phyloP scores from a whole-genome alignment of 2,329 filamentous ascomycete species.

The Colletotrichum sp. region DNA sequence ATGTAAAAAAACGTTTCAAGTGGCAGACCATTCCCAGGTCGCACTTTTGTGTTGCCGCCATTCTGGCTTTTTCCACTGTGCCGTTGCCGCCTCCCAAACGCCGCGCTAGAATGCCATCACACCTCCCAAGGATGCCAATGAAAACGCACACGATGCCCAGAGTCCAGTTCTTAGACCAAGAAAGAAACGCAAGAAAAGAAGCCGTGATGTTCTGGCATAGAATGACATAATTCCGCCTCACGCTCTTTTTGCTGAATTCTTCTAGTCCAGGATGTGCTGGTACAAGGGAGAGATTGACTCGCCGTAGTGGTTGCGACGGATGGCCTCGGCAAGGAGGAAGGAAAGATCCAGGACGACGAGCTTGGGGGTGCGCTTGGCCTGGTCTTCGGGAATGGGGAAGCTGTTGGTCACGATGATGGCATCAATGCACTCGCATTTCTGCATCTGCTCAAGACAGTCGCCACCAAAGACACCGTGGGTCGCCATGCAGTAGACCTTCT shows the following conservation, averaged over 20 bases:
- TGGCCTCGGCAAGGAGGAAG: slow-evolving; percentile 86
- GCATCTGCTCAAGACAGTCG: slow-evolving; percentile 87
- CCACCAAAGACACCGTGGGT: slow-evolving; percentile 95
- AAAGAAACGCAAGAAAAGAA: slow-evolving; percentile 5
- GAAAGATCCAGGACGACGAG: slow-evolving; percentile 90
- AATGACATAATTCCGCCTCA: slow-evolving; percentile 26
- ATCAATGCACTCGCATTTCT: slow-evolving; percentile 92
- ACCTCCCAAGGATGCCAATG: slow-evolving; percentile 8
- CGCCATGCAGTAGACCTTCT: slow-evolving; percentile 96
- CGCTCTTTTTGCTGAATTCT: background rate
- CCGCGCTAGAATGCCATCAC: slow-evolving; percentile 36
- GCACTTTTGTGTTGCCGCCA: slow-evolving; percentile 24
- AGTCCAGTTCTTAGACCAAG: background rate
- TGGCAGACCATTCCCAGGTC: slow-evolving; percentile 8
- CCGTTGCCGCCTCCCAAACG: slow-evolving; percentile 25
- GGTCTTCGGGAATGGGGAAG: slow-evolving; percentile 85
- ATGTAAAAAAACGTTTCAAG: background rate
- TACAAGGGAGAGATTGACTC: slow-evolving; percentile 78
- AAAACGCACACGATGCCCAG: background rate
- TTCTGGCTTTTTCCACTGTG: slow-evolving; percentile 15
- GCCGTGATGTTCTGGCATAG: slow-evolving; percentile 15
- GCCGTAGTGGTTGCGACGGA: slow-evolving; percentile 94
- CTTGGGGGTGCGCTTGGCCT: slow-evolving; percentile 76
- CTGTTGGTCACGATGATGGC: slow-evolving; percentile 96
- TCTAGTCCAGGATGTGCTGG: slow-evolving; percentile 65